Percentiles rank a stretch among this genome's conserved stretches.
Evolutionary conservation across 2,329 filamentous ascomycete species (phyloP).

Genomic region (Beauveria sp.): DNA sequence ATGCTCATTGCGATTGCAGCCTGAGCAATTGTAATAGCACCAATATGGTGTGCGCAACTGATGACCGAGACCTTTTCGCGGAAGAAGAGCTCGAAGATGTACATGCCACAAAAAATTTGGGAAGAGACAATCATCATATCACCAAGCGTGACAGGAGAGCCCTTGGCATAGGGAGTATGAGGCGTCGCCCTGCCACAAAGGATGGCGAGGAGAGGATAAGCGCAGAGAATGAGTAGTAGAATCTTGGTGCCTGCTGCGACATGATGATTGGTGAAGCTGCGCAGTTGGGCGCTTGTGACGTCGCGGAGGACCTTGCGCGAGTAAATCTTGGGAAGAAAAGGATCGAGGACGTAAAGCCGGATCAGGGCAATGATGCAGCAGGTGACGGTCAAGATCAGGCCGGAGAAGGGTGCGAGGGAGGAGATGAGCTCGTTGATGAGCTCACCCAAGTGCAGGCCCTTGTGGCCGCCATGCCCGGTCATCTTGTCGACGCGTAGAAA

Average conservation of each 20-base stretch:
- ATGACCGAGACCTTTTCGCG: slow-evolving; percentile 12
- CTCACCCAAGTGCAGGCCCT: slow-evolving; percentile 5
- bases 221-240: slow-evolving; percentile 6
- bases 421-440: slow-evolving; percentile 8
- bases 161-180: slow-evolving; percentile 6
- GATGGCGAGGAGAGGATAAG: slow-evolving; percentile 10
- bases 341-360: slow-evolving; percentile 10
- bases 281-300: background rate
- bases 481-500: background rate
- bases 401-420: slow-evolving; percentile 7
- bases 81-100: slow-evolving; percentile 12
- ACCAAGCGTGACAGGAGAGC: slow-evolving; percentile 3
- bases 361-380: slow-evolving; percentile 10
- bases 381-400: slow-evolving; percentile 11
- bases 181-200: slow-evolving; percentile 1
- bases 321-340: slow-evolving; percentile 6
- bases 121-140: slow-evolving; percentile 11
- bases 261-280: slow-evolving; percentile 12
- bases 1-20: slow-evolving; percentile 11
- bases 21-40: slow-evolving; percentile 11
- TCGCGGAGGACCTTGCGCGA: background rate
- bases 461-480: background rate
- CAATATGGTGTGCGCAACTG: slow-evolving; percentile 12
- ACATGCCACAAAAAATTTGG: slow-evolving; percentile 9
- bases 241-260: slow-evolving; percentile 11